A percentile compares a stretch with the other conserved stretches of the same genome.
Conservation (phyloP, 805 yeast genomes). For the Spencermartinsiella europaea region DNA sequence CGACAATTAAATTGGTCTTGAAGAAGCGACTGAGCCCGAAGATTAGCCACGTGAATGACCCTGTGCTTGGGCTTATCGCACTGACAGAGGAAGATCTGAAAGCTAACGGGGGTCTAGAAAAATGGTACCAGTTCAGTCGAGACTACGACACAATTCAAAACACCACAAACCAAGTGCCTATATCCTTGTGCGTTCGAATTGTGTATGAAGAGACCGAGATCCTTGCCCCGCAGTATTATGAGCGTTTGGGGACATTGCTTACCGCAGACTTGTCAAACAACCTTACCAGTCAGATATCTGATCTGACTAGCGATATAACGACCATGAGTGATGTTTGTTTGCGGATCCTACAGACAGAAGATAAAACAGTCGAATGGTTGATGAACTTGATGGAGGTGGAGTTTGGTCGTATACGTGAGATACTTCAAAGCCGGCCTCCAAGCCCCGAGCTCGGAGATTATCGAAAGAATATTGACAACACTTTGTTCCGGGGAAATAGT, state of each 20-base stretch:
- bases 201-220: slow-evolving; percentile 25
- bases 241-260: slow-evolving; percentile 58
- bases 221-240: slow-evolving; percentile 55
- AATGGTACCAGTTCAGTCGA: slow-evolving; percentile 20
- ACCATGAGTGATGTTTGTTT: slow-evolving; percentile 41
- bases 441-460: not conserved
- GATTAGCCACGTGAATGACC: slow-evolving; percentile 34
- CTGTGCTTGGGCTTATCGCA: slow-evolving; percentile 48
- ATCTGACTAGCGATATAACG: slow-evolving; percentile 21
- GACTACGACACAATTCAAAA: slow-evolving; percentile 17
- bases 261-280: slow-evolving; percentile 21
- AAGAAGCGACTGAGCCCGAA: slow-evolving; percentile 13
- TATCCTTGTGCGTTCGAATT: slow-evolving; percentile 26
- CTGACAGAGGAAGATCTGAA: slow-evolving; percentile 20
- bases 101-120: slow-evolving; percentile 19
- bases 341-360: slow-evolving; percentile 69
- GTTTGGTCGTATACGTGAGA: slow-evolving; percentile 31
- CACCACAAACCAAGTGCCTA: slow-evolving; percentile 15
- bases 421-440: not conserved
- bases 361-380: slow-evolving; percentile 69
- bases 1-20: slow-evolving; percentile 30
- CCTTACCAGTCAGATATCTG: slow-evolving; percentile 39
- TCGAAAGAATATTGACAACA: slow-evolving; percentile 41
- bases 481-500: slow-evolving; percentile 80
- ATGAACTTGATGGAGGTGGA: slow-evolving; percentile 63